phyloP scores from a whole-genome alignment of 2,329 filamentous ascomycete genomes.

The Claviceps quebecensis region DNA sequence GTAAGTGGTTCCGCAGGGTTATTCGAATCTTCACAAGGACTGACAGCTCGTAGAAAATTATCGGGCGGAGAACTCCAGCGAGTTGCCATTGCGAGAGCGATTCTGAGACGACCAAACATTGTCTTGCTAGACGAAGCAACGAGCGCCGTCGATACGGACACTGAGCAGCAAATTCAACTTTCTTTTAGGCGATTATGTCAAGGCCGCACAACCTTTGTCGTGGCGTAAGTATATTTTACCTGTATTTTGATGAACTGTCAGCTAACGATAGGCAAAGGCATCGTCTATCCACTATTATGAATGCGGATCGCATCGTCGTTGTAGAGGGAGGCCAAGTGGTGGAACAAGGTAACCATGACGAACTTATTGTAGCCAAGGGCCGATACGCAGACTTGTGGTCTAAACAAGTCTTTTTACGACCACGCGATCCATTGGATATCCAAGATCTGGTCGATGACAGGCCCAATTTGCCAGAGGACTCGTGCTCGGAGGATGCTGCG shows the following conservation, averaged over 20 bases:
- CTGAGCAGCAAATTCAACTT: conserved; percentile 47
- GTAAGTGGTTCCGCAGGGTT: conserved; percentile 15
- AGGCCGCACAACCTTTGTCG: conserved; percentile 51
- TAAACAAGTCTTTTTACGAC: conserved; percentile 42
- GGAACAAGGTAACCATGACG: conserved; percentile 49
- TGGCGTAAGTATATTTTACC: conserved; percentile 34
- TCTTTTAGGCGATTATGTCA: conserved; percentile 44
- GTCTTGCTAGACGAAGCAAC: conserved; percentile 35
- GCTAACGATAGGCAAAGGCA: conserved; percentile 29
- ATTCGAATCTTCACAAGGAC: conserved; percentile 1
- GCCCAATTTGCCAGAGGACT: conserved; percentile 20
- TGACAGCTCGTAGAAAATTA: conserved; percentile 32
- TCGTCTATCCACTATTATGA: conserved; percentile 56
- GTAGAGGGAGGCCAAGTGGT: conserved; percentile 47
- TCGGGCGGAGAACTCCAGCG: conserved; percentile 41
- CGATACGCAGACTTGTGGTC: conserved; percentile 53
- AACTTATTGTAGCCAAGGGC: conserved; percentile 42
- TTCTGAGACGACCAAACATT: conserved; percentile 15
- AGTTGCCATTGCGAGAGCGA: conserved; percentile 29
- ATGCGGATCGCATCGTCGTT: conserved; percentile 53
- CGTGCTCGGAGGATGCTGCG: conserved; percentile 22
- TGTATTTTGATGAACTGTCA: too few relatives aligned
- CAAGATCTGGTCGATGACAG: conserved; percentile 6
- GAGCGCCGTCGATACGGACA: conserved; percentile 32
- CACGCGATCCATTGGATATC: conserved; percentile 22